Base-by-base conservation (phyloP, 805 yeast genomes). In the Cyberlindnera maclurae region DNA sequence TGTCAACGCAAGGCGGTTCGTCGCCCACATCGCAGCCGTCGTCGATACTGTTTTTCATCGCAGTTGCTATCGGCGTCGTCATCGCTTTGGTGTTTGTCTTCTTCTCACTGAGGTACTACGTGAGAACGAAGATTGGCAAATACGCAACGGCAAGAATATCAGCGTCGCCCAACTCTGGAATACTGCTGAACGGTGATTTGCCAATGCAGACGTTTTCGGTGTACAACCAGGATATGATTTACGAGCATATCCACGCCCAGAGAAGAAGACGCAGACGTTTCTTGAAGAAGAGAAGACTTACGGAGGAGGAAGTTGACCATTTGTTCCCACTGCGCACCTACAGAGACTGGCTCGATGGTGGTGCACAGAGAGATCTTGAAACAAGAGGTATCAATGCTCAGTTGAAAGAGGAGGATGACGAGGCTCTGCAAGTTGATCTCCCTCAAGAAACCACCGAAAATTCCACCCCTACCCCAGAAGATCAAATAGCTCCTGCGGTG, bases 31-130 rank as follows among this genome's bases (percentile, higher is more conserved):
- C 46, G 3, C 58, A 72, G 27, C 83, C 84, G 1, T 74, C 83
- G 1, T 76, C 82, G 1, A 76, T 77, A 27, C 59, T 79, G 24
- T 79, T 79, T 57, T 76, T 77, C 57, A 59, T 79, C 11, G 83
- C 85, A 1, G 64, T 79, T 27, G 73, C 79, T 1, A 73, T 77
- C 12, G 85, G 84, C 4, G 70, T 77, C 11, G 51, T 70, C 16
- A 76, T 78, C 29, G 82, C 83, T 5, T 15, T 65, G 0, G 53
- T 76, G 20, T 76, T 79, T 48, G 46, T 77, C 8, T 77, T 77
- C 58, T 77, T 79, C 65, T 74, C 84, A 10, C 51, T 74, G 37
- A 60, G 83, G 35, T 78, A 79, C 54, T 71, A 78, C 47, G 67
- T 79, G 4, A 60, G 84, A 37, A 66, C 81, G 5, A 67, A 64